phyloP scores from a whole-genome alignment of 2,329 filamentous ascomycete genomes.

The Trichoderma atrobrunneum region DNA sequence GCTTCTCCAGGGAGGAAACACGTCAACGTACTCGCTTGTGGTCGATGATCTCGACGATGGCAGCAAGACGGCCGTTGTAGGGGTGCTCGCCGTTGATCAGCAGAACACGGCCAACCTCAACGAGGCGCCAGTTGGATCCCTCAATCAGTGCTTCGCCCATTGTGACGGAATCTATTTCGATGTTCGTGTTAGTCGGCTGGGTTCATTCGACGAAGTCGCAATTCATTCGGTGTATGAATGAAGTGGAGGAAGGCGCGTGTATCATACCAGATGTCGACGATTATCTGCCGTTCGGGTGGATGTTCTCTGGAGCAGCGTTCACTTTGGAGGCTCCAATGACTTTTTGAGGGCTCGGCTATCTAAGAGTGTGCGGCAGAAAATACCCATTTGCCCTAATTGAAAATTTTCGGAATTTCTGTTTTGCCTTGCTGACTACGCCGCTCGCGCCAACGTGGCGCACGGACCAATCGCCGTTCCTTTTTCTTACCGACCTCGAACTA shows the following conservation, averaged over 20 bases:
- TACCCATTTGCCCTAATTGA: slow-evolving; percentile 41
- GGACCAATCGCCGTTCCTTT: slow-evolving; percentile 17
- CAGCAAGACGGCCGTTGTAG: slow-evolving; percentile 80
- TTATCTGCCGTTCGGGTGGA: slow-evolving; percentile 38
- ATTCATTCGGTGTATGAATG: slow-evolving; percentile 21
- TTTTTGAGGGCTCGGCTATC: slow-evolving; percentile 41
- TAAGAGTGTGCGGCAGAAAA: slow-evolving; percentile 41
- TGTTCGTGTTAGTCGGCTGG: slow-evolving; percentile 33
- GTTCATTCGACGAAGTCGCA: slow-evolving; percentile 20
- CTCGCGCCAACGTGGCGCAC: slow-evolving; percentile 9
- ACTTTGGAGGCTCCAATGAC: slow-evolving; percentile 40
- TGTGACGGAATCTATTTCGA: slow-evolving; percentile 49
- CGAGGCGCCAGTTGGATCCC: slow-evolving; percentile 85
- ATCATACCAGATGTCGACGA: slow-evolving; percentile 41
- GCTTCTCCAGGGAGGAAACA: background rate
- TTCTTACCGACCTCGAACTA: slow-evolving; percentile 5
- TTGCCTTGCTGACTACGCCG: slow-evolving; percentile 23
- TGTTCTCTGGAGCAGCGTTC: slow-evolving; percentile 37
- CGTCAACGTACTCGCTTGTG: slow-evolving; percentile 92
- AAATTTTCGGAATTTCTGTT: slow-evolving; percentile 33
- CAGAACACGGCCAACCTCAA: slow-evolving; percentile 97
- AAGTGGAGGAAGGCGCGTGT: slow-evolving; percentile 29
- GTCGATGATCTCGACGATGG: slow-evolving; percentile 99
- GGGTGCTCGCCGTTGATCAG: slow-evolving; percentile 79
- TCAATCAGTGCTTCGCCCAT: slow-evolving; percentile 83